Evolutionary conservation across 441 rosid species (phyloP).

Genomic region (Pelargonium fulgidum): DNA sequence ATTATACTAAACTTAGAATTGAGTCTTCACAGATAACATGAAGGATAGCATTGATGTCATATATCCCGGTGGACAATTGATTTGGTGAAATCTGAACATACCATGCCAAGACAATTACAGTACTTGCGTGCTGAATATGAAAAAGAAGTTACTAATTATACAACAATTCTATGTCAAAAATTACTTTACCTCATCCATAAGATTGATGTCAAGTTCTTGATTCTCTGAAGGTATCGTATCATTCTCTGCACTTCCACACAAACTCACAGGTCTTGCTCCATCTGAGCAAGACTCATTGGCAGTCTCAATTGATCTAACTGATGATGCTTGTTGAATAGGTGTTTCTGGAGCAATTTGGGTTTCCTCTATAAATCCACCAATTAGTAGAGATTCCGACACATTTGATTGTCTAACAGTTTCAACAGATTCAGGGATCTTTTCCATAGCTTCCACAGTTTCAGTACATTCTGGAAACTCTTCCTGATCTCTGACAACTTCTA

Average conservation of each 20-base stretch:
- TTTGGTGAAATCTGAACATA: too few relatives aligned
- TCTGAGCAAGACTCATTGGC: slow-evolving; percentile 29
- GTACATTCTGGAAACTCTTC: slow-evolving; percentile 20
- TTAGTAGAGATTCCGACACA: slow-evolving; percentile 6
- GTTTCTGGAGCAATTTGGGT: slow-evolving; percentile 20
- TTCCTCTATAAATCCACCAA: slow-evolving; percentile 21
- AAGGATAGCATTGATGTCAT: too few relatives aligned
- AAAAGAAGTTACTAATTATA: too few relatives aligned
- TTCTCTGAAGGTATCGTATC: slow-evolving; percentile 26
- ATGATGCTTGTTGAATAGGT: slow-evolving; percentile 21
- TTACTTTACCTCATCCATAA: slow-evolving; percentile 41
- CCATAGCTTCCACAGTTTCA: slow-evolving; percentile 6
- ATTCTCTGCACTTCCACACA: slow-evolving; percentile 25
- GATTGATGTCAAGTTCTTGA: slow-evolving; percentile 36
- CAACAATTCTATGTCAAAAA: neutral
- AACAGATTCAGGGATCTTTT: slow-evolving; percentile 6
- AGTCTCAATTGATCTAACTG: slow-evolving; percentile 37
- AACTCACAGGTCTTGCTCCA: slow-evolving; percentile 18
- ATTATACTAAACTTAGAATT: neutral
- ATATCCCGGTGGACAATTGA: too few relatives aligned
- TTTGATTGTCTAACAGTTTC: neutral
- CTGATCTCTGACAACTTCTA: slow-evolving; percentile 15
- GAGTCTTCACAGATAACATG: too few relatives aligned
- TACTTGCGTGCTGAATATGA: neutral
- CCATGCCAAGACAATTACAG: neutral